phyloP scores from a whole-genome alignment of 2,329 filamentous ascomycete species.

The Alternaria sp. region DNA sequence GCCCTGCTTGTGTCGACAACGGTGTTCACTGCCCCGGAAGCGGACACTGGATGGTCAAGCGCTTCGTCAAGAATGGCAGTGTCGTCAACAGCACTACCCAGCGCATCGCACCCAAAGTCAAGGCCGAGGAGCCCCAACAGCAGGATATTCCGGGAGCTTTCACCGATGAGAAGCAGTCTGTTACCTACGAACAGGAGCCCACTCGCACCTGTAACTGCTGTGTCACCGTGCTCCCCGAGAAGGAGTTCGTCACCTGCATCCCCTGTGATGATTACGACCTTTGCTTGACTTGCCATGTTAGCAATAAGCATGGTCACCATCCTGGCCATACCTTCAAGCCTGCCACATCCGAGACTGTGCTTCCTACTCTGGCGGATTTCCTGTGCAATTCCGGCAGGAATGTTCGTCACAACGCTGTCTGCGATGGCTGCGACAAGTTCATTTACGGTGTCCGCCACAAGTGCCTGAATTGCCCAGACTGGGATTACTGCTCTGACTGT shows the following conservation, averaged over 20 bases:
- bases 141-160: constrained; percentile 56
- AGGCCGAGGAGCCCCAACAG: constrained; percentile 48
- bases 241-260: constrained; percentile 84
- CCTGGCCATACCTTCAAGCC: constrained; percentile 82
- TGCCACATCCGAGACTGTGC: constrained; percentile 67
- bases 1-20: constrained; percentile 76
- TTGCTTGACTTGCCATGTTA: constrained; percentile 81
- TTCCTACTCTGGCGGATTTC: constrained; percentile 66
- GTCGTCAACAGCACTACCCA: constrained; percentile 88
- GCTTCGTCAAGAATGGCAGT: constrained; percentile 77
- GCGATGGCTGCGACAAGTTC: constrained; percentile 89
- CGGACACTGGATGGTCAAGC: constrained; percentile 94
- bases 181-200: constrained; percentile 48
- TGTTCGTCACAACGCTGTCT: constrained; percentile 84
- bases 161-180: constrained; percentile 54
- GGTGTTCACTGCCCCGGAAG: constrained; percentile 80
- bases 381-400: constrained; percentile 83
- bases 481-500: constrained; percentile 90
- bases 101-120: constrained; percentile 72
- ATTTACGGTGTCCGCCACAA: constrained; percentile 94
- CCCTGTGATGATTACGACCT: constrained; percentile 91
- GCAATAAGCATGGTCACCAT: constrained; percentile 85
- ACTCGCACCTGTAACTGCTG: constrained; percentile 78
- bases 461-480: constrained; percentile 95
- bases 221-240: constrained; percentile 75